Evolutionary conservation across 148 eudicot species (phyloP).

Genomic region (Persicaria tinctoria): DNA sequence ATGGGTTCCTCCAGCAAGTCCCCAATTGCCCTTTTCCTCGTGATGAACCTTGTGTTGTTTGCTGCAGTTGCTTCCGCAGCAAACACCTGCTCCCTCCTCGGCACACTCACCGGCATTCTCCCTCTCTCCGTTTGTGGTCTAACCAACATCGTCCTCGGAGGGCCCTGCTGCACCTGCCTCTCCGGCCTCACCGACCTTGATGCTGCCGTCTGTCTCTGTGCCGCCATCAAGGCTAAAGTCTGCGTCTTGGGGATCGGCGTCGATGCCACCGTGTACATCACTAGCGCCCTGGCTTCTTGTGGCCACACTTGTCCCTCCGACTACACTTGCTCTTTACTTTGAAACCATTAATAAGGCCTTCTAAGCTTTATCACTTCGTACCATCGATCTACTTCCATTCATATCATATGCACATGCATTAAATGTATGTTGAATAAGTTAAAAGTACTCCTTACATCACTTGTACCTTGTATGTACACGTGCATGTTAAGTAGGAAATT

Average conservation of each 20-base stretch:
- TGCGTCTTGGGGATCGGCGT: not conserved
- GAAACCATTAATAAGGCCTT: too few relatives aligned
- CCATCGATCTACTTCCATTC: too few relatives aligned
- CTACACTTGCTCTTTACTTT: not conserved
- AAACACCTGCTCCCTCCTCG: not conserved
- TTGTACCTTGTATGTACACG: not conserved
- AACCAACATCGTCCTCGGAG: not conserved
- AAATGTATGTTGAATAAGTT: not conserved
- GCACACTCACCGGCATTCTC: not conserved
- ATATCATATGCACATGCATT: not conserved
- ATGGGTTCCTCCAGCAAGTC: not conserved
- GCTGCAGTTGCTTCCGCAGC: not conserved
- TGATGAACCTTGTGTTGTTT: not conserved
- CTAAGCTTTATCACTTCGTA: too few relatives aligned
- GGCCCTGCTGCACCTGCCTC: not conserved
- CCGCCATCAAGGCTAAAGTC: not conserved
- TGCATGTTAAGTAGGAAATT: not conserved
- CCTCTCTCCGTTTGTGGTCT: not conserved
- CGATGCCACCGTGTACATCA: not conserved
- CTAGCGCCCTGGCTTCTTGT: not conserved
- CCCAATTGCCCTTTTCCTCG: not conserved
- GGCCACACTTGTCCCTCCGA: not conserved
- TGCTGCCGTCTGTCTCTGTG: not conserved
- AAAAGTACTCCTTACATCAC: too few relatives aligned
- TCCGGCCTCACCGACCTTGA: not conserved